A percentile compares a stretch with the other conserved stretches of the same genome.
Conservation (phyloP, 352 stramenopile species). For the Phytophthora pistaciae region DNA sequence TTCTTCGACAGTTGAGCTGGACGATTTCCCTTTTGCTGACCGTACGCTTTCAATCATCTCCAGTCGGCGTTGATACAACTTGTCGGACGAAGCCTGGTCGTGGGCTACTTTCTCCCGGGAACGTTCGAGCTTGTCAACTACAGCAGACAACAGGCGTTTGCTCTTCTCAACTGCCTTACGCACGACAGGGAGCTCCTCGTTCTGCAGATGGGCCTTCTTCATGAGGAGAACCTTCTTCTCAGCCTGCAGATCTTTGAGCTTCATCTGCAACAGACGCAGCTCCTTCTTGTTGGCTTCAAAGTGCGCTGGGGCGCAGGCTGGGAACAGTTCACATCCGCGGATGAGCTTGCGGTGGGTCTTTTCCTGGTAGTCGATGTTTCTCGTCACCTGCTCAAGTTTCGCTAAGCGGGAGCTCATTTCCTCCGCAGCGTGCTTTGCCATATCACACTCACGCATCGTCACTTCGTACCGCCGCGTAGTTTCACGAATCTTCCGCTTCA, state of each 20-base stretch:
- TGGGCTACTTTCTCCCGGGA: slow-evolving; percentile 70
- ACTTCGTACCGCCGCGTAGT: slow-evolving; percentile 67
- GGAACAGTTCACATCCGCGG: slow-evolving; percentile 70
- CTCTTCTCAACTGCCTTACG: slow-evolving; percentile 59
- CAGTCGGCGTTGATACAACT: slow-evolving; percentile 71
- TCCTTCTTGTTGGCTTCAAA: slow-evolving; percentile 79
- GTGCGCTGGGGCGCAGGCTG: slow-evolving; percentile 60
- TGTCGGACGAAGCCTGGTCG: slow-evolving; percentile 72
- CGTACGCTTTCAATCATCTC: slow-evolving; percentile 82
- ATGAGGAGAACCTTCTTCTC: slow-evolving; percentile 71
- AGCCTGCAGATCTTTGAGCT: slow-evolving; percentile 71
- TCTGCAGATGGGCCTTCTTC: slow-evolving; percentile 74
- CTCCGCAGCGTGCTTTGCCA: slow-evolving; percentile 75
- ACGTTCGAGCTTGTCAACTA: slow-evolving; percentile 74
- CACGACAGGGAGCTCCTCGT: slow-evolving; percentile 64
- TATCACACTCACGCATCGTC: slow-evolving; percentile 80
- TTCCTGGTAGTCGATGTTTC: slow-evolving; percentile 76
- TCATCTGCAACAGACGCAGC: slow-evolving; percentile 73
- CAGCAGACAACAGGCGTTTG: slow-evolving; percentile 69
- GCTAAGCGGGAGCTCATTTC: slow-evolving; percentile 79
- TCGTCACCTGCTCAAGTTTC: slow-evolving; percentile 73
- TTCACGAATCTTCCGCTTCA: slow-evolving; percentile 74
- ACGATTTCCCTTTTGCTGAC: slow-evolving; percentile 26
- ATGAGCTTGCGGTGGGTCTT: slow-evolving; percentile 78
- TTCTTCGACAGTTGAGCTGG: slow-evolving; percentile 28